Conservation (phyloP, 495 filamentous ascomycete species). For the Aspergillus taichungensis region DNA sequence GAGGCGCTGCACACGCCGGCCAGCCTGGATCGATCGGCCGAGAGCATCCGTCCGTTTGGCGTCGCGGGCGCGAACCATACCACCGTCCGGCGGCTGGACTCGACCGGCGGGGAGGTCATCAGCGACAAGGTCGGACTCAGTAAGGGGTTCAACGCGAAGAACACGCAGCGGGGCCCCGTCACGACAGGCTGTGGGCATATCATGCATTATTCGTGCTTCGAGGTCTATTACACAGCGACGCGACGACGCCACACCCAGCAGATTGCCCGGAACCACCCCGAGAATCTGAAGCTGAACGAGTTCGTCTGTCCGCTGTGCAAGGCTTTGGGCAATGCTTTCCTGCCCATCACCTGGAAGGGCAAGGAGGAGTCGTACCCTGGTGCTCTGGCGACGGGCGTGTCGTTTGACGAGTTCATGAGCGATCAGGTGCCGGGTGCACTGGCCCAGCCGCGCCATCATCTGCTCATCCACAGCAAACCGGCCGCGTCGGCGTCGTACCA, state of each 20-base stretch:
- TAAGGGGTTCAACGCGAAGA: slow-evolving; percentile 70
- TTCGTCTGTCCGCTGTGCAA: slow-evolving; percentile 99
- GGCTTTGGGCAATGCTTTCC: slow-evolving; percentile 87
- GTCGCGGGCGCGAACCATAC: slow-evolving; percentile 78
- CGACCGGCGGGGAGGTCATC: slow-evolving; percentile 58
- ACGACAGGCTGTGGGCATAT: slow-evolving; percentile 92
- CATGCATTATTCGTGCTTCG: slow-evolving; percentile 97
- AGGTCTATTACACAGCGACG: slow-evolving; percentile 76
- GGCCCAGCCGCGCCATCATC: slow-evolving; percentile 26
- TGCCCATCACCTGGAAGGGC: slow-evolving; percentile 92
- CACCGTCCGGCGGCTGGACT: slow-evolving; percentile 63
- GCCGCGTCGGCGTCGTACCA: slow-evolving; percentile 33
- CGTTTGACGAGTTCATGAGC: slow-evolving; percentile 53
- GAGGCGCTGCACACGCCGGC: slow-evolving; percentile 70
- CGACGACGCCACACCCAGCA: slow-evolving; percentile 77
- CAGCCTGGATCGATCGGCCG: slow-evolving; percentile 76
- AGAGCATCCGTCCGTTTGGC: slow-evolving; percentile 76
- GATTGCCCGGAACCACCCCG: slow-evolving; percentile 87
- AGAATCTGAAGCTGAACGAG: slow-evolving; percentile 64
- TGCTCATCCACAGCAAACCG: slow-evolving; percentile 35
- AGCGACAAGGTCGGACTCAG: slow-evolving; percentile 75
- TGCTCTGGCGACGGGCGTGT: slow-evolving; percentile 43
- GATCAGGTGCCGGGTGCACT: slow-evolving; percentile 23
- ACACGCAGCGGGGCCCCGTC: slow-evolving; percentile 66
- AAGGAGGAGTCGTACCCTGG: slow-evolving; percentile 76